phyloP scores from a whole-genome alignment of 2,329 filamentous ascomycete species.

The Fusarium phyllophilum region DNA sequence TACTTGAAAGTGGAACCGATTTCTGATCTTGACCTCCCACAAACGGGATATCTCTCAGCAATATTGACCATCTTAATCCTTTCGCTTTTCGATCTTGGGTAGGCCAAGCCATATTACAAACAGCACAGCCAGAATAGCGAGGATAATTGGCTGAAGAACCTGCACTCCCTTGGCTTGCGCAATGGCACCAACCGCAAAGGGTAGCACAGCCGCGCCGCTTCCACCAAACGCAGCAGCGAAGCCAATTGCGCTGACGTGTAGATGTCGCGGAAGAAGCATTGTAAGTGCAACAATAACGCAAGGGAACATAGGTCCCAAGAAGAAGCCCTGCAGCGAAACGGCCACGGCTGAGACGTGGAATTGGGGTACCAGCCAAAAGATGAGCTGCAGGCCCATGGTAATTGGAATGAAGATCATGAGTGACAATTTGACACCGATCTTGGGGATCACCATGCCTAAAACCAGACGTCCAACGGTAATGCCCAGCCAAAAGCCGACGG shows the following conservation, averaged over 20 bases:
- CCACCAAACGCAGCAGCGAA: constrained; percentile 82
- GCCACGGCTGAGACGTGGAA: constrained; percentile 80
- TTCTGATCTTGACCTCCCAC: background rate
- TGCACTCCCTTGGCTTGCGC: constrained; percentile 66
- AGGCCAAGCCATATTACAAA: constrained; percentile 58
- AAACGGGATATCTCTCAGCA: background rate
- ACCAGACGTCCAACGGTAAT: constrained; percentile 72
- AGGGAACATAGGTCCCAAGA: constrained; percentile 81
- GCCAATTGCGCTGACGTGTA: constrained; percentile 80
- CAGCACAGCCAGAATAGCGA: constrained; percentile 59
- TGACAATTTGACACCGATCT: constrained; percentile 74
- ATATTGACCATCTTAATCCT: constrained; percentile 40
- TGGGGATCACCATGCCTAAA: constrained; percentile 50
- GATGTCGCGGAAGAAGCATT: constrained; percentile 72
- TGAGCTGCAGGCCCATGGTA: constrained; percentile 72
- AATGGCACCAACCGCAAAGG: constrained; percentile 73
- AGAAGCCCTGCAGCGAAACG: constrained; percentile 78
- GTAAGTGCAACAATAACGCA: constrained; percentile 76
- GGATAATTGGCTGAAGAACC: constrained; percentile 65
- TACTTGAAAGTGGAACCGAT: too few species aligned
- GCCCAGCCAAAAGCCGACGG: constrained; percentile 84
- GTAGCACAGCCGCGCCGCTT: constrained; percentile 72
- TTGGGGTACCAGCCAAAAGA: constrained; percentile 85
- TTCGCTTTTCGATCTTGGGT: constrained; percentile 54
- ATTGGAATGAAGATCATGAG: constrained; percentile 70